Conservation (phyloP, 345 rosid genomes). For the Eutrema yunnanense region DNA sequence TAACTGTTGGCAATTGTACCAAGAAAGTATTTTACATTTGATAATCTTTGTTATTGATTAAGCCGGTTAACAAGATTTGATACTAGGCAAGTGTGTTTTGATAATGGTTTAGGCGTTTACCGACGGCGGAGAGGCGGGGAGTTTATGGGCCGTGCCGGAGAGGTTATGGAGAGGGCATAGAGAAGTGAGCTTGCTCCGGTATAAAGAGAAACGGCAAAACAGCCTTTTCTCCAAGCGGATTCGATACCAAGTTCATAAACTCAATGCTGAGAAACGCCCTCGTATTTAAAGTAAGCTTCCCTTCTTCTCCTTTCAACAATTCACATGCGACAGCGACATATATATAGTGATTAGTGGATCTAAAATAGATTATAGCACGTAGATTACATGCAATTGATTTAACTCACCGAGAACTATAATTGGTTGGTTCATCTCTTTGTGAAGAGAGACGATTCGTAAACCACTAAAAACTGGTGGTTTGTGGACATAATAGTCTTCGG, state of each 20-base stretch:
- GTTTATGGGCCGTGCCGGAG: conserved; percentile 61
- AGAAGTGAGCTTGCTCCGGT: conserved; percentile 85
- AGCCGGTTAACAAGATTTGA: background rate
- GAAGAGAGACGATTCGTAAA: conserved; percentile 21
- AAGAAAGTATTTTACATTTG: background rate
- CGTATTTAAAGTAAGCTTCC: conserved; percentile 58
- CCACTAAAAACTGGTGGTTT: background rate
- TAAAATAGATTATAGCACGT: too few species aligned
- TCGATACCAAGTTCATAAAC: conserved; percentile 85
- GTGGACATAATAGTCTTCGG: conserved; percentile 4
- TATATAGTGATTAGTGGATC: background rate
- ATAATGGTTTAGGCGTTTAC: conserved; percentile 32
- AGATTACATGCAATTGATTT: background rate
- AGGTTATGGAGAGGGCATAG: conserved; percentile 47
- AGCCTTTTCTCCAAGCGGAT: conserved; percentile 81
- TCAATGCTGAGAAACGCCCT: conserved; percentile 95
- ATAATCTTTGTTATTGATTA: background rate
- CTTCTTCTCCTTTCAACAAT: background rate
- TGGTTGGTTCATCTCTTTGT: conserved; percentile 10
- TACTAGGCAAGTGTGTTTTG: background rate
- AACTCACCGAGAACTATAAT: background rate
- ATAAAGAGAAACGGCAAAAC: conserved; percentile 82
- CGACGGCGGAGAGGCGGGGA: conserved; percentile 32
- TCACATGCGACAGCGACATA: background rate
- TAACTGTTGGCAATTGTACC: background rate